A percentile compares a stretch with the other conserved stretches of the same genome.
Evolutionary conservation across 257 asterid species (phyloP).

Genomic region (Leptodermis oblonga): DNA sequence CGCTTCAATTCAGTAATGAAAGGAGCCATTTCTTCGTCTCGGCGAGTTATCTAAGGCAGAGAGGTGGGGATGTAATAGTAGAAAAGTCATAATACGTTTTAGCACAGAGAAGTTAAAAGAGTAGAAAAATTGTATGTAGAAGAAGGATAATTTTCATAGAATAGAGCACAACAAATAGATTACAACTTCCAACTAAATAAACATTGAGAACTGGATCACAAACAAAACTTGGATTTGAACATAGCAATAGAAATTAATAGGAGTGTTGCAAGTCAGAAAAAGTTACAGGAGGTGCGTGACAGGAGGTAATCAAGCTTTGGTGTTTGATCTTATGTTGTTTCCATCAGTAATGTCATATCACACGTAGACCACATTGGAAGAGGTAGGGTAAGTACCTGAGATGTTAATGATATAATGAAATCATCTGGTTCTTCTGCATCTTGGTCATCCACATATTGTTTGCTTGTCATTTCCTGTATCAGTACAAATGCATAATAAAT

Average conservation of each 20-base stretch:
- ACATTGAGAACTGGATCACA: background rate
- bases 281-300: too few relatives aligned
- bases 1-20: constrained; percentile 81
- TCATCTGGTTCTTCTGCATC: constrained; percentile 99
- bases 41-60: constrained; percentile 73
- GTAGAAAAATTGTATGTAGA: background rate
- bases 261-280: background rate
- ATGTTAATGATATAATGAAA: constrained; percentile 79
- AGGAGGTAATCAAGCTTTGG: background rate
- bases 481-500: constrained; percentile 21
- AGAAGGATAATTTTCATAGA: background rate
- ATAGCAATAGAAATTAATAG: background rate
- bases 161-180: background rate
- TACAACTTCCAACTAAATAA: background rate
- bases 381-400: constrained; percentile 49
- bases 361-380: background rate
- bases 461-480: constrained; percentile 78
- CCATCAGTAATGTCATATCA: background rate
- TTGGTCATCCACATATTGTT: constrained; percentile 91
- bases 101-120: background rate
- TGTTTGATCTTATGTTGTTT: background rate
- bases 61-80: constrained; percentile 22
- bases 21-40: constrained; percentile 96
- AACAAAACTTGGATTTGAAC: background rate
- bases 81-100: background rate